A percentile compares a stretch with the other conserved stretches of the same genome.
These are phyloP conservation scores for Oryza australiensis DNA, from an alignment of 176 grass and related monocot species.

Conservation along the genomic window DNA sequence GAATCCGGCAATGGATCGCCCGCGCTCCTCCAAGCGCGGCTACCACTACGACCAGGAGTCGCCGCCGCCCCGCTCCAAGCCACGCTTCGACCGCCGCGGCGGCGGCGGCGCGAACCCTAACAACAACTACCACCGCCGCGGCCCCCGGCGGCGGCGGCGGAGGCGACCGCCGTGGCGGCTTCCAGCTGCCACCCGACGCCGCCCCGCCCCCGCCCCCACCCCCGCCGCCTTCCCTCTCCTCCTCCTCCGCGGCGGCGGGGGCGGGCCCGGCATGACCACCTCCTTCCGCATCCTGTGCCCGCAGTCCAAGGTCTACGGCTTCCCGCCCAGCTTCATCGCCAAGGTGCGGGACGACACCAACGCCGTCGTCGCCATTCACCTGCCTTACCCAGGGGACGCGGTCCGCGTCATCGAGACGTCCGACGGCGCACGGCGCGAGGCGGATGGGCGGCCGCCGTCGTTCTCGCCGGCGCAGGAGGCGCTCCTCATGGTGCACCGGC, in stretches of 20 bases:
- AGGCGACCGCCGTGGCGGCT: conserved; percentile 53
- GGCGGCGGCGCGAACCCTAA: conserved; percentile 44
- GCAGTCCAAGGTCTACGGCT: conserved; percentile 68
- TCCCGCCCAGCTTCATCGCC: conserved; percentile 49
- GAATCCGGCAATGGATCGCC: conserved; percentile 66
- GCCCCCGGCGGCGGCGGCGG: conserved; percentile 23
- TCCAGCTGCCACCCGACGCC: conserved; percentile 28
- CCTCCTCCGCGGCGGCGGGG: neutral
- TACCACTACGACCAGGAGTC: conserved; percentile 79
- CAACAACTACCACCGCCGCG: conserved; percentile 50
- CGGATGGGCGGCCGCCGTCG: conserved; percentile 69
- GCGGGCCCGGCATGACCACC: conserved; percentile 40
- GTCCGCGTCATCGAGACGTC: conserved; percentile 79
- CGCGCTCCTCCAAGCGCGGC: conserved; percentile 73
- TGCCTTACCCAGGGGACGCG: conserved; percentile 55
- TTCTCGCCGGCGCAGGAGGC: conserved; percentile 95
- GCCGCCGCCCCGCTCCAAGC: conserved; percentile 76
- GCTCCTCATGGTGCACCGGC: conserved; percentile 70
- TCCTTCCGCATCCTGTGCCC: conserved; percentile 93
- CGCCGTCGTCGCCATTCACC: conserved; percentile 79
- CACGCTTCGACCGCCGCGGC: conserved; percentile 70
- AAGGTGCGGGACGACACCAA: conserved; percentile 66
- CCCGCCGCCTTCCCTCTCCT: conserved; percentile 18
- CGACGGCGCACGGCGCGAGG: conserved; percentile 56
- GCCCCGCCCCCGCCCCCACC: conserved; percentile 47